Percentiles rank a stretch among this genome's conserved stretches.
These are phyloP conservation scores for Trypanosoma boissoni DNA, from an alignment of 208 protist genomes.

Conservation along the genomic window DNA sequence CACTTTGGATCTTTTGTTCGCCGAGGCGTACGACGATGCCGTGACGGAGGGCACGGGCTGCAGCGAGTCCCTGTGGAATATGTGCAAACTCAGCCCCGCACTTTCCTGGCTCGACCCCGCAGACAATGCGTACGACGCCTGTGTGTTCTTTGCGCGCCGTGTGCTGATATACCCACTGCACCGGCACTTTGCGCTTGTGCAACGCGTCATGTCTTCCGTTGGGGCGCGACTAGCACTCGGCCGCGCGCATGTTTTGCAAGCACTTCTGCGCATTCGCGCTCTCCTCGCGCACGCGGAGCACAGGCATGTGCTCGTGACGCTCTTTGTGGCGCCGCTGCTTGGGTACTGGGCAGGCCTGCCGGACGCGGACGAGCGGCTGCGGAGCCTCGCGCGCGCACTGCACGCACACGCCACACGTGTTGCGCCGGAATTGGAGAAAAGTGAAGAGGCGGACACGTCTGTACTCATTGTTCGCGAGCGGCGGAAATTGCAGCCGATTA, in stretches of 20 bases:
- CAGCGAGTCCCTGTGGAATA: conserved; percentile 89
- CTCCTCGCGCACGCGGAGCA: conserved; percentile 81
- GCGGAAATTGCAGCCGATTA: conserved; percentile 47
- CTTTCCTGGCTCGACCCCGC: conserved; percentile 82
- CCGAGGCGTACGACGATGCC: conserved; percentile 87
- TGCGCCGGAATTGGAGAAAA: conserved; percentile 28
- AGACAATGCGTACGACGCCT: conserved; percentile 76
- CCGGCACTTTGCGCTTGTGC: conserved; percentile 75
- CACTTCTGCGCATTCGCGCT: conserved; percentile 64
- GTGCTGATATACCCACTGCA: conserved; percentile 83
- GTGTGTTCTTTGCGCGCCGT: conserved; percentile 71
- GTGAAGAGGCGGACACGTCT: conserved; percentile 4
- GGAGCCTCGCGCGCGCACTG: conserved; percentile 52
- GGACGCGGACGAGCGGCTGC: conserved; percentile 46
- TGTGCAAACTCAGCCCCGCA: conserved; percentile 74
- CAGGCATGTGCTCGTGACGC: conserved; percentile 70
- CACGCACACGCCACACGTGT: conserved; percentile 63
- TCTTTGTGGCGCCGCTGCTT: conserved; percentile 77
- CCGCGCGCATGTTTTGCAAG: conserved; percentile 59
- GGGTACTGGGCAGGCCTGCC: conserved; percentile 63
- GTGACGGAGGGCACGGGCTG: conserved; percentile 82
- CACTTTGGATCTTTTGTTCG: conserved; percentile 79
- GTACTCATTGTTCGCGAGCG: conserved; percentile 27
- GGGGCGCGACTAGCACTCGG: conserved; percentile 72
- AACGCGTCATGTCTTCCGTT: conserved; percentile 67